Conservation (phyloP, 169 alveolate species). For the Cryptosporidium ubiquitum region DNA sequence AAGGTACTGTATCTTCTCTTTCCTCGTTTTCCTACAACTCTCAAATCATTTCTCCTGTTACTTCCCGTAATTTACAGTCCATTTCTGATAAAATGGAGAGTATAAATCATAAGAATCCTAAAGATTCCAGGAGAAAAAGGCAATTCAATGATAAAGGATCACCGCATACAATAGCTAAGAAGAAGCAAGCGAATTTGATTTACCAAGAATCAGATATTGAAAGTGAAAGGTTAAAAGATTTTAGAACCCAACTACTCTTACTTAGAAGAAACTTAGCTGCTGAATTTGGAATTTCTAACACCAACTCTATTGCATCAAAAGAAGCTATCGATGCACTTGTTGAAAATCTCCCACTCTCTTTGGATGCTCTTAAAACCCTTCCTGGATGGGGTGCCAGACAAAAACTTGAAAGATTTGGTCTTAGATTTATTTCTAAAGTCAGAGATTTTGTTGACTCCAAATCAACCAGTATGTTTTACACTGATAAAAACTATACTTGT, state of each 20-base stretch:
- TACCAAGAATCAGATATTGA: neutral
- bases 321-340: slow-evolving; percentile 67
- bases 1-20: neutral
- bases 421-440: slow-evolving; percentile 31
- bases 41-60: neutral
- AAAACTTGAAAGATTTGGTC: slow-evolving; percentile 60
- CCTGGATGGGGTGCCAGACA: slow-evolving; percentile 74
- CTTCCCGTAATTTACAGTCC: neutral
- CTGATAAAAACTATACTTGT: slow-evolving; percentile 7
- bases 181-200: neutral
- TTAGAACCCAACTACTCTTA: slow-evolving; percentile 37
- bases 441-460: slow-evolving; percentile 42
- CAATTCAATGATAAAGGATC: slow-evolving; percentile 1
- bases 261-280: slow-evolving; percentile 56
- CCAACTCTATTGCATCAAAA: slow-evolving; percentile 65
- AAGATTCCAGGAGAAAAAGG: slow-evolving; percentile 16
- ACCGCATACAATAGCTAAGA: neutral
- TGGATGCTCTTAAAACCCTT: slow-evolving; percentile 24
- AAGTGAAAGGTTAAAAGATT: slow-evolving; percentile 18
- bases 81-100: neutral
- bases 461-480: neutral
- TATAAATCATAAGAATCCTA: neutral
- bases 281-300: slow-evolving; percentile 36
- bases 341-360: slow-evolving; percentile 23
- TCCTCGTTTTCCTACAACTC: neutral